These are phyloP conservation scores for Stylonectria norvegica DNA, from an alignment of 2,329 filamentous ascomycete genomes.

Conservation along the genomic window DNA sequence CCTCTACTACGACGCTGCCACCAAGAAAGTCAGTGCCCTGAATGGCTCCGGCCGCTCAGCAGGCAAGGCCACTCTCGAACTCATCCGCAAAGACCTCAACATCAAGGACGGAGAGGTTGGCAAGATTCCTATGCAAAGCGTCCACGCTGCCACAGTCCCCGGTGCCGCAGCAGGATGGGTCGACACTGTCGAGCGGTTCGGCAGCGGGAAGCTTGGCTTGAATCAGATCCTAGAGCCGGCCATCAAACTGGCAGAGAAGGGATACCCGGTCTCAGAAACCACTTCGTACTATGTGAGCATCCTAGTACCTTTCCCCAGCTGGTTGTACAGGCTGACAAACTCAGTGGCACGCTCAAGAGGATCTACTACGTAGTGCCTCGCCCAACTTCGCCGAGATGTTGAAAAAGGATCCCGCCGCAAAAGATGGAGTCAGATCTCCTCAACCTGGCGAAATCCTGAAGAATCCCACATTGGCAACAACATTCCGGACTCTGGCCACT, in stretches of 20 bases:
- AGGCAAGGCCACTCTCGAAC: slow-evolving; percentile 63
- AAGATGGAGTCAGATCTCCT: slow-evolving; percentile 71
- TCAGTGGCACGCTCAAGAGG: slow-evolving; percentile 70
- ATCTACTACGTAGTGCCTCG: slow-evolving; percentile 65
- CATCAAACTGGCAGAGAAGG: slow-evolving; percentile 80
- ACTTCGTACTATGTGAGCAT: slow-evolving; percentile 62
- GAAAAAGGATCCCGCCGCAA: slow-evolving; percentile 66
- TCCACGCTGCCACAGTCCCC: slow-evolving; percentile 81
- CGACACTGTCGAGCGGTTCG: slow-evolving; percentile 82
- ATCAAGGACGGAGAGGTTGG: slow-evolving; percentile 54
- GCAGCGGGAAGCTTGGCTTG: slow-evolving; percentile 77
- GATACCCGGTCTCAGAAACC: slow-evolving; percentile 84
- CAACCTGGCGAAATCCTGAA: slow-evolving; percentile 82
- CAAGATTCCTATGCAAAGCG: slow-evolving; percentile 69
- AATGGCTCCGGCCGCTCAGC: slow-evolving; percentile 92
- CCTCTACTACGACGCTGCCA: slow-evolving; percentile 82
- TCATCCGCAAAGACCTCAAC: slow-evolving; percentile 66
- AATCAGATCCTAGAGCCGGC: slow-evolving; percentile 78
- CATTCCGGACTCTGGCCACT: slow-evolving; percentile 73
- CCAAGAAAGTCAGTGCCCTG: slow-evolving; percentile 76
- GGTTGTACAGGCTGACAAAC: neutral
- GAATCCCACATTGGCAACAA: slow-evolving; percentile 75
- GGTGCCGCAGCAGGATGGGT: slow-evolving; percentile 93
- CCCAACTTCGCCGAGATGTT: slow-evolving; percentile 87
- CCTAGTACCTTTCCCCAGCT: slow-evolving; percentile 49